Conservation (phyloP, 768 basidiomycete species). For the Scleroderma citrinum region DNA sequence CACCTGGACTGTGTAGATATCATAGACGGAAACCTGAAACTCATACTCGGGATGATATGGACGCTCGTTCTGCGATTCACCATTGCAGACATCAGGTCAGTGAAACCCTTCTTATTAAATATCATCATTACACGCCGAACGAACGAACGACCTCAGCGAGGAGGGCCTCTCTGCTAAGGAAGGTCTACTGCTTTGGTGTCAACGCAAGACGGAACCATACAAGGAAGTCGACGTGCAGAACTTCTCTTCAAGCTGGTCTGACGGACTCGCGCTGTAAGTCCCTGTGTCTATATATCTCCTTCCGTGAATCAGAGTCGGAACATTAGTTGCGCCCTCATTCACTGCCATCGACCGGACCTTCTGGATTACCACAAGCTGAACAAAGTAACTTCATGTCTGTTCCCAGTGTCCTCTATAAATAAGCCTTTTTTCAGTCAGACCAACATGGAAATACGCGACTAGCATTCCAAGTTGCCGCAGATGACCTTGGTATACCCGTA, state of each 20-base stretch:
- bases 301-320: background rate
- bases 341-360: constrained; percentile 94
- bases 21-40: constrained; percentile 96
- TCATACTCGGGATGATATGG: constrained; percentile 99
- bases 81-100: constrained; percentile 95
- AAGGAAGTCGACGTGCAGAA: constrained; percentile 90
- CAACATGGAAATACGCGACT: constrained; percentile 77
- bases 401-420: background rate
- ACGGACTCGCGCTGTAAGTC: constrained; percentile 88
- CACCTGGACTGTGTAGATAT: constrained; percentile 57
- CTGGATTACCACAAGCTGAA: constrained; percentile 83
- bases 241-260: constrained; percentile 89
- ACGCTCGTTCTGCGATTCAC: constrained; percentile 95
- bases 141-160: constrained; percentile 50
- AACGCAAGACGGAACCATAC: constrained; percentile 90
- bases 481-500: constrained; percentile 88
- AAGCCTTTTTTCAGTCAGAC: constrained; percentile 46
- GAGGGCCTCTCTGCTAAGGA: constrained; percentile 99
- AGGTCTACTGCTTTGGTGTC: constrained; percentile 95
- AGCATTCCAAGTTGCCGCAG: constrained; percentile 84
- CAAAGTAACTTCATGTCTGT: constrained; percentile 47
- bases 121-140: constrained; percentile 4
- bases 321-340: constrained; percentile 89
- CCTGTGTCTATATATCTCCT: background rate
- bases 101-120: constrained; percentile 4